Conservation (phyloP, 2,329 filamentous ascomycete species). For the Phaeoacremonium minimum region DNA sequence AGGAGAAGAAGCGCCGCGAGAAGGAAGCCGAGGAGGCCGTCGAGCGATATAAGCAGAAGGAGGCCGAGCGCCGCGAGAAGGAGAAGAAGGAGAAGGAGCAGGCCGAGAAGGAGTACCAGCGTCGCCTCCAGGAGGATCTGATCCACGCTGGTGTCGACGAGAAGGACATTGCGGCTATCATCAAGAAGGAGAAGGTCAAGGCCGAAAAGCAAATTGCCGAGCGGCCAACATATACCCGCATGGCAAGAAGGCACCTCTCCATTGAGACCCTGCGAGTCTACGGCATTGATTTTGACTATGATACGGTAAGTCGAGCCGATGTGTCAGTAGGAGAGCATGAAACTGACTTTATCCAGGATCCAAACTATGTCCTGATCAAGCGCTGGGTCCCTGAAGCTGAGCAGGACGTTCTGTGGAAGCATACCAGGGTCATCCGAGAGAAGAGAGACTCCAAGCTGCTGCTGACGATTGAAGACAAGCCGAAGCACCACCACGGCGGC, state of each 20-base stretch:
- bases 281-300: conserved; percentile 53
- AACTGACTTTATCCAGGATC: conserved; percentile 41
- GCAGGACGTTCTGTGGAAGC: conserved; percentile 68
- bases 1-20: conserved; percentile 37
- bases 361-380: conserved; percentile 69
- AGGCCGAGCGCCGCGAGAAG: conserved; percentile 39
- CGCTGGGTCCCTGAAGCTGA: conserved; percentile 68
- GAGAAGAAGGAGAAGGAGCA: conserved; percentile 44
- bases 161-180: conserved; percentile 52
- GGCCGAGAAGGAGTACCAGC: conserved; percentile 49
- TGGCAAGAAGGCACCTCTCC: conserved; percentile 57
- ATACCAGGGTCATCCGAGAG: conserved; percentile 63
- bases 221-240: conserved; percentile 54
- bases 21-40: conserved; percentile 46
- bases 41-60: conserved; percentile 45
- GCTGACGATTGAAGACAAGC: conserved; percentile 39
- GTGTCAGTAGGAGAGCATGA: not conserved
- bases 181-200: conserved; percentile 50
- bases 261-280: conserved; percentile 55
- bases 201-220: conserved; percentile 16
- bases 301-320: conserved; percentile 38
- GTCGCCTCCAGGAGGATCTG: conserved; percentile 53
- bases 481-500: conserved; percentile 30
- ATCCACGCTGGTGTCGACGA: conserved; percentile 55
- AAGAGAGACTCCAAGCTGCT: conserved; percentile 39